A percentile compares a stretch with the other conserved stretches of the same genome.
Evolutionary conservation across 2,329 filamentous ascomycete species (phyloP).

Genomic region (Hypocreales sp.): DNA sequence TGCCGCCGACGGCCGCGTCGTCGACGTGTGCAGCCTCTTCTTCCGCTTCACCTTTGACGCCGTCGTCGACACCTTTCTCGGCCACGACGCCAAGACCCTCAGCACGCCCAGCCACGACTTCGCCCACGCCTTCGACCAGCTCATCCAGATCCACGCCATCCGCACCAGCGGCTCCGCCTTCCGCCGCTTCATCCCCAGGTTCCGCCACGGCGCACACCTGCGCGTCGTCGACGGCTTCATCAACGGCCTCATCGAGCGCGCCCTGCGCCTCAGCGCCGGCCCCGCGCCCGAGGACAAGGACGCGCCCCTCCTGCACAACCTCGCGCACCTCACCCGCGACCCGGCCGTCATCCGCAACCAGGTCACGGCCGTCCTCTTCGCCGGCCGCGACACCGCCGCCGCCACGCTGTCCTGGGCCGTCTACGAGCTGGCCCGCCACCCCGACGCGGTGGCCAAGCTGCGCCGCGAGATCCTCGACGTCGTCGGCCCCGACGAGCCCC

Average conservation of each 20-base stretch:
- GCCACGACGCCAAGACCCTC: not conserved
- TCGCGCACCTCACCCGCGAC: constrained; percentile 66
- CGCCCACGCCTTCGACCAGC: constrained; percentile 64
- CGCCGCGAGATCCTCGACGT: constrained; percentile 54
- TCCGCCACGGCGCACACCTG: constrained; percentile 46
- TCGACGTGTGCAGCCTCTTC: constrained; percentile 64
- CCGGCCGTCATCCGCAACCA: constrained; percentile 66
- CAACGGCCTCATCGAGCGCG: constrained; percentile 59
- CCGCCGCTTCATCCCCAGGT: constrained; percentile 44
- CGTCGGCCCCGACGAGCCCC: constrained; percentile 46
- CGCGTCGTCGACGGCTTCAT: constrained; percentile 61
- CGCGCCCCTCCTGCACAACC: constrained; percentile 77
- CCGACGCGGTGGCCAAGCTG: constrained; percentile 49
- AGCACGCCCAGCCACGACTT: constrained; percentile 50
- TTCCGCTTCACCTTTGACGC: constrained; percentile 78
- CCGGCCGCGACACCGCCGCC: constrained; percentile 78
- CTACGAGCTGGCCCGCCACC: constrained; percentile 65
- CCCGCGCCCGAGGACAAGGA: constrained; percentile 58
- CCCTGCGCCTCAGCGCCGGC: constrained; percentile 50
- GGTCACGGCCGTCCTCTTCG: constrained; percentile 66
- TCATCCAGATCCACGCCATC: constrained; percentile 58
- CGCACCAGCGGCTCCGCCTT: constrained; percentile 51
- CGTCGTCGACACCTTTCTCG: not conserved
- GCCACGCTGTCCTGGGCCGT: constrained; percentile 66
- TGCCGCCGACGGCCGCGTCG: constrained; percentile 40